These are phyloP conservation scores for Hyaloperonospora brassicae DNA, from an alignment of 352 stramenopile genomes.

Conservation along the genomic window DNA sequence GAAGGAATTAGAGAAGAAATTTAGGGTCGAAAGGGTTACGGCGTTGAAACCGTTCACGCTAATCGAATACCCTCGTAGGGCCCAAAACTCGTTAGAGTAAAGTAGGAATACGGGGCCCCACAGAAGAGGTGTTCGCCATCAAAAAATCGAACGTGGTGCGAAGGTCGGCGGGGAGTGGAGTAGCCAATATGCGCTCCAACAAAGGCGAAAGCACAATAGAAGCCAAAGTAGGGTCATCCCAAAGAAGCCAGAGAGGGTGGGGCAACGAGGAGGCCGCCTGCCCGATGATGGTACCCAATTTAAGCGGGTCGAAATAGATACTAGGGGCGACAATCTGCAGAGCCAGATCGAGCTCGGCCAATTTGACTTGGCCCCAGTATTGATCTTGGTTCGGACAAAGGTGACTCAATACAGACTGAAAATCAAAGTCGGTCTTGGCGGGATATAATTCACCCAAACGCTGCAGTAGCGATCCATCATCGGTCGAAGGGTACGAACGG, in stretches of 20 bases:
- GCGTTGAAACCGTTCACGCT: conserved; percentile 1
- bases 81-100: background rate
- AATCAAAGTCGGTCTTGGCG: background rate
- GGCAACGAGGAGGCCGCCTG: background rate
- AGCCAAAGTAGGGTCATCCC: background rate
- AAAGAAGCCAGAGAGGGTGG: background rate
- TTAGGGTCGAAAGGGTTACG: background rate
- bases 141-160: background rate
- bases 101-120: background rate
- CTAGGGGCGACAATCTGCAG: background rate
- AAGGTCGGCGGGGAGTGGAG: background rate
- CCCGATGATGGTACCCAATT: background rate
- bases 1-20: background rate
- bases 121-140: background rate
- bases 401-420: background rate
- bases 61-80: background rate
- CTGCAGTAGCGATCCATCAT: background rate
- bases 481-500: background rate
- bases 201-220: background rate
- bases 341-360: background rate
- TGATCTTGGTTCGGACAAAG: background rate
- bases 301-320: background rate
- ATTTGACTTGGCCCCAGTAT: background rate
- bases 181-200: background rate
- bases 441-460: background rate